Evolutionary conservation across 1,284 basidiomycete genomes (phyloP), one percentile per base, ranked within the genome.

Genomic region (Boletus subluridellus): DNA sequence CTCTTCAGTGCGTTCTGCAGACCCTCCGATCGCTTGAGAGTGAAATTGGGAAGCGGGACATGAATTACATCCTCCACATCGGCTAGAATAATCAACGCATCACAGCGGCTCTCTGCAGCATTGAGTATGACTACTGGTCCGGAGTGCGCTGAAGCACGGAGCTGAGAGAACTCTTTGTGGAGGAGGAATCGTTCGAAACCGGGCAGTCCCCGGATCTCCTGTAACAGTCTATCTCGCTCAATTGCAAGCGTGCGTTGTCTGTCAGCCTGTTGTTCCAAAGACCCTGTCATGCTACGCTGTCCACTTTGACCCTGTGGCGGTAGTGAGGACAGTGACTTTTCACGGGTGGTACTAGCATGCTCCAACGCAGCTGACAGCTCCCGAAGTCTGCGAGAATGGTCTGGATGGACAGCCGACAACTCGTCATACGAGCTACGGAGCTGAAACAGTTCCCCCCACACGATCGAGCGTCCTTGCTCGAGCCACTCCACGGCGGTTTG

Each of bases 171-270:
- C 21, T 1, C 21, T 46, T 52, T 61, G 10, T 45, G 30, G 10
- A 21, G 21, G 21, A 21, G 21, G 21, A 21, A 55, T 32, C 47
- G 53, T 37, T 58, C 54, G 9, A 61, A 62, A 4, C 60, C 55
- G 7, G 48, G 50, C 1, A 58, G 28, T 2, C 4, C 2, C 34
- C 60, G 60, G 14, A 61, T 46, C 7, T 61, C 49, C 15, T 41
- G 26, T 8, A 61, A 11, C 2, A 62, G 6, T 10, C 54, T 24
- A 28, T 58, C 60, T 17, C 60, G 42, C 38, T 47, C 17, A 5
- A 58, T 52, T 9, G 60, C 54, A 8, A 61, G 50, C 3, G 28
- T 11, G 15, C 51, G 55, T 24, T 62, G 49, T 39, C 45, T 47
- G 15, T 49, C 48, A 5, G 41, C 45, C 26, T 42, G 39, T 41